Evolutionary conservation across 2,329 filamentous ascomycete species (phyloP), one percentile per base, ranked within the genome.

Genomic region (Pyrenophora teres): DNA sequence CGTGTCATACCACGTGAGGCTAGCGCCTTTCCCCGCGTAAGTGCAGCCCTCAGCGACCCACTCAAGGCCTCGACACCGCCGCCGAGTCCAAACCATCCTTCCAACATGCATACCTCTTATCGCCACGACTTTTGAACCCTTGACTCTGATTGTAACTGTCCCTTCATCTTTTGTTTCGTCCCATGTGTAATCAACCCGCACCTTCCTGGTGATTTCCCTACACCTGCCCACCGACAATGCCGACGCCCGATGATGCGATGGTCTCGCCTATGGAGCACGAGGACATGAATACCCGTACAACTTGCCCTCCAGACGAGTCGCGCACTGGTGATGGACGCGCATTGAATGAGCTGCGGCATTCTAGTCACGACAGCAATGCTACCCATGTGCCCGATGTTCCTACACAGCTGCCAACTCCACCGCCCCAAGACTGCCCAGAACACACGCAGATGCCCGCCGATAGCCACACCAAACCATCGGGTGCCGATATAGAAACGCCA

Each of bases 301-400:
- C 77, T 54, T 81, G 80, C 68, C 80, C 79, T n/a, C 79, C 79
- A 35, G 80, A 82, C 25, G 69, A 73, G 30, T 53, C 57, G 64
- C 71, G 68, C 57, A 61, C 57, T 16, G 54, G 56, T 42, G 42
- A 60, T 25, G 33, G 56, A 56, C 49, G 68, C 68, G 65, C 68
- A 68, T 45, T 75, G 65, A 56, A 69, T 68, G 39, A 59, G 60
- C 35, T 68, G 62, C 50, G 63, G n/a, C 39, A 49, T 12, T 43
- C 50, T 13, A 56, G 39, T 40, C 33, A 50, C 52, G 54, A 56
- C 21, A 49, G 54, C 50, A 48, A 64, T 59, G 60, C 51, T 40
- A 52, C 57, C 23, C 46, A 50, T 40, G 52, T 52, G 38, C 44
- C 56, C 40, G 39, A 58, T 33, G 53, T 52, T 32, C 62, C 64